Conservation (phyloP, 2,329 filamentous ascomycete genomes). For the Bipolaris oryzae region DNA sequence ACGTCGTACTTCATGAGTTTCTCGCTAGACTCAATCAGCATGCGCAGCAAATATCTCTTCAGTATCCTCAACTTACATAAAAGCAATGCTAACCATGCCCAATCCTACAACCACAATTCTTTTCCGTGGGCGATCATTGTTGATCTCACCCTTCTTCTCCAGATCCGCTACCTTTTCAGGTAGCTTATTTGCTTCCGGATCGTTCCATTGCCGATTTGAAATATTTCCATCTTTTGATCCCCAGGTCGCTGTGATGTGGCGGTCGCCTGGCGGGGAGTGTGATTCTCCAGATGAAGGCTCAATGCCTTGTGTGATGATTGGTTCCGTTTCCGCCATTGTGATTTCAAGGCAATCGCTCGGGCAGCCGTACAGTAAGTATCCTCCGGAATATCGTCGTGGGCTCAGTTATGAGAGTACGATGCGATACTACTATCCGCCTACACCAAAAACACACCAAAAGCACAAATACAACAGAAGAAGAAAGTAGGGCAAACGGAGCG, state of each 20-base stretch:
- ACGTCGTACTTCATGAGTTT: slow-evolving; percentile 86
- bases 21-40: slow-evolving; percentile 63
- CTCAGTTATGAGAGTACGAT: neutral
- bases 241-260: slow-evolving; percentile 32
- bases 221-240: slow-evolving; percentile 42
- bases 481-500: neutral
- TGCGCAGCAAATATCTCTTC: neutral
- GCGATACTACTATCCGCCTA: neutral
- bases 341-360: neutral
- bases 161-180: slow-evolving; percentile 51
- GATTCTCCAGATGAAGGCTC: slow-evolving; percentile 41
- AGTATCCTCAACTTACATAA: slow-evolving; percentile 68
- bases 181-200: slow-evolving; percentile 53
- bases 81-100: slow-evolving; percentile 90
- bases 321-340: slow-evolving; percentile 30
- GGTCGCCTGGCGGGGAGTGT: slow-evolving; percentile 37
- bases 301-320: slow-evolving; percentile 42
- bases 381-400: neutral
- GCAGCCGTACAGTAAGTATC: neutral
- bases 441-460: neutral
- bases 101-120: slow-evolving; percentile 82
- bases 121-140: slow-evolving; percentile 55
- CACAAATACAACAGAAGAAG: neutral
- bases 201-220: slow-evolving; percentile 55
- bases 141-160: slow-evolving; percentile 36